A percentile compares a stretch with the other conserved stretches of the same genome.
phyloP scores from a whole-genome alignment of 2,329 filamentous ascomycete genomes.

The Mollisiaceae sp. region DNA sequence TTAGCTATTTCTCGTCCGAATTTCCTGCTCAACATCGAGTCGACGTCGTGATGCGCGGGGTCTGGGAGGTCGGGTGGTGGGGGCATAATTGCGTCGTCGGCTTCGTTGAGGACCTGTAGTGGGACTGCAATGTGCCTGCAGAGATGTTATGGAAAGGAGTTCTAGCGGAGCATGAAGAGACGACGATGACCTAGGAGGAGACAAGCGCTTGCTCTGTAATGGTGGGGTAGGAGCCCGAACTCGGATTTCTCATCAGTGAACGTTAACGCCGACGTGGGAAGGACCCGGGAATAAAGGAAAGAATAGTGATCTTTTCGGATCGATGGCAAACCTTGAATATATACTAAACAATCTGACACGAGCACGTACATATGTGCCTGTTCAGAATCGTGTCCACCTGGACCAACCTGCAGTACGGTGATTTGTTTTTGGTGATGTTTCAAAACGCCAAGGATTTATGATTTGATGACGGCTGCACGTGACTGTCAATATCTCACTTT shows the following conservation, averaged over 20 bases:
- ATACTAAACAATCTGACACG: not conserved
- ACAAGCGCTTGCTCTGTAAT: conserved; percentile 23
- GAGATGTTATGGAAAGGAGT: not conserved
- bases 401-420: not conserved
- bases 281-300: conserved; percentile 7
- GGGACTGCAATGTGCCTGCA: not conserved
- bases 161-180: not conserved
- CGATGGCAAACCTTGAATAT: not conserved
- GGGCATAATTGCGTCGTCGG: conserved; percentile 35
- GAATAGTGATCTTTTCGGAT: conserved; percentile 6
- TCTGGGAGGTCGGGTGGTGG: conserved; percentile 41
- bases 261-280: conserved; percentile 23
- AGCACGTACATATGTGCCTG: not conserved
- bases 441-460: not conserved
- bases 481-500: not conserved
- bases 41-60: conserved; percentile 39
- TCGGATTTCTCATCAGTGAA: conserved; percentile 28
- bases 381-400: not conserved
- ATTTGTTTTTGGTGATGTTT: not conserved
- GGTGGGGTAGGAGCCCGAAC: conserved; percentile 21
- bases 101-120: not conserved
- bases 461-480: not conserved
- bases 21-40: conserved; percentile 70
- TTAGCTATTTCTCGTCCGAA: conserved; percentile 83
- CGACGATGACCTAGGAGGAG: conserved; percentile 8